These are phyloP conservation scores for Neonectria ditissima DNA, from an alignment of 2,329 filamentous ascomycete species.

Conservation along the genomic window DNA sequence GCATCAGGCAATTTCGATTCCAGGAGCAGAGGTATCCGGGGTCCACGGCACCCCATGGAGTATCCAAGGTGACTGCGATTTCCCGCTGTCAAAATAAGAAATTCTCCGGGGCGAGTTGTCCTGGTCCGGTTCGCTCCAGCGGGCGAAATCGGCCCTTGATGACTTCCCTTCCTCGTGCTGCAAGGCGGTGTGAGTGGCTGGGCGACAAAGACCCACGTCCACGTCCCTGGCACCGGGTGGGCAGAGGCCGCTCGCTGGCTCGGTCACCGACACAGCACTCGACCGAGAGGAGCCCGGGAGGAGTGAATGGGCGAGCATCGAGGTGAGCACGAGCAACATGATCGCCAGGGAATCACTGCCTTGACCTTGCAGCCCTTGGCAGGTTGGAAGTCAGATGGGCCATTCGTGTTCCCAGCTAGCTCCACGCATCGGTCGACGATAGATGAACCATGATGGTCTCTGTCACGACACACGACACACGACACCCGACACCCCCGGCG, in stretches of 20 bases:
- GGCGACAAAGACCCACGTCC: slow-evolving; percentile 36
- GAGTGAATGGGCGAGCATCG: slow-evolving; percentile 1
- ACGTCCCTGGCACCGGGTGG: slow-evolving; percentile 32
- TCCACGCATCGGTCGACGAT: slow-evolving; percentile 43
- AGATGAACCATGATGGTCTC: slow-evolving; percentile 15
- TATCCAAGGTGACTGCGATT: slow-evolving; percentile 51
- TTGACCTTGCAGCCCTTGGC: slow-evolving; percentile 25
- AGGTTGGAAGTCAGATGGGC: slow-evolving; percentile 33
- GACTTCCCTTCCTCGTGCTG: slow-evolving; percentile 33
- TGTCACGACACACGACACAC: slow-evolving; percentile 23
- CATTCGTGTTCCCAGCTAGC: slow-evolving; percentile 33
- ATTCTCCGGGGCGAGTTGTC: slow-evolving; percentile 1
- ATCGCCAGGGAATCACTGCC: slow-evolving; percentile 18
- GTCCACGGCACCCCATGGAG: slow-evolving; percentile 55
- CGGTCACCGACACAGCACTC: slow-evolving; percentile 26
- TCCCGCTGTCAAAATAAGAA: slow-evolving; percentile 23
- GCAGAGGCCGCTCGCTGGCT: slow-evolving; percentile 24
- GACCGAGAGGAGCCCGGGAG: slow-evolving; percentile 22
- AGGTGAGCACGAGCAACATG: slow-evolving; percentile 16
- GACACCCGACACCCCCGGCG: not conserved
- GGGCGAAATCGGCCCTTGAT: slow-evolving; percentile 36
- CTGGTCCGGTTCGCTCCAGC: slow-evolving; percentile 31
- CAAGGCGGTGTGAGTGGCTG: slow-evolving; percentile 43
- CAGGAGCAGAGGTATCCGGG: slow-evolving; percentile 51
- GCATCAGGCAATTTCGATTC: slow-evolving; percentile 13